Base-by-base conservation (phyloP, 768 basidiomycete genomes). In the Lepiota venenata region DNA sequence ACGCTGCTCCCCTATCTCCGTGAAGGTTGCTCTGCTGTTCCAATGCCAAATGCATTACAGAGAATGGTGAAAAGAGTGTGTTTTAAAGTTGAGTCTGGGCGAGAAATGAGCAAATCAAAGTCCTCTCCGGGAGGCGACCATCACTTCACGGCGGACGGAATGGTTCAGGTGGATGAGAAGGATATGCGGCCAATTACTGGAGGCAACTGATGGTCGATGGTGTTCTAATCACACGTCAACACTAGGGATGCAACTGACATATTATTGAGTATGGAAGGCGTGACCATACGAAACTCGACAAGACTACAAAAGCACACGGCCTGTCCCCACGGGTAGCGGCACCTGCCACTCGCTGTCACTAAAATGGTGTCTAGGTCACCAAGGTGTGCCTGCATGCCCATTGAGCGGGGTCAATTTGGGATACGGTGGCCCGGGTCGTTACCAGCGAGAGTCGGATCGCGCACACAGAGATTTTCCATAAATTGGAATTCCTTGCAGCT, bases 71-170 rank as follows among this genome's bases (percentile, higher is more conserved):
- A 52, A 46, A 15, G 45, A 47, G 44, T 27, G 52, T 41, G 37
- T 36, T n/a, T 40, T 25, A 25, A 40, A 40, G 44, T 29, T 15
- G 40, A 37, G 36, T 36, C 5, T 54, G 38, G 29, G 39, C 11
- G 38, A 47, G 18, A 54, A 54, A 40, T 29, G 25, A 47, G 12
- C 43, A 57, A 59, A 60, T 66, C 63, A 69, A 50, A 66, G 63
- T 53, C 64, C 68, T 67, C 65, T 63, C 63, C 63, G 56, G 67
- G 64, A 64, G 63, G 65, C 58, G 57, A 67, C 62, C 69, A 68
- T 71, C 59, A 61, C 66, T 62, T 56, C 60, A 58, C 58, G 32
- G 32, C 61, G 62, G 53, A 55, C 60, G 59, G 52, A 58, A 60
- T 45, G 43, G 50, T 41, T 41, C 39, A 18, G 36, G 38, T n/a